Evolutionary conservation across 805 yeast species (phyloP).

Genomic region (Starmerella asiatica): DNA sequence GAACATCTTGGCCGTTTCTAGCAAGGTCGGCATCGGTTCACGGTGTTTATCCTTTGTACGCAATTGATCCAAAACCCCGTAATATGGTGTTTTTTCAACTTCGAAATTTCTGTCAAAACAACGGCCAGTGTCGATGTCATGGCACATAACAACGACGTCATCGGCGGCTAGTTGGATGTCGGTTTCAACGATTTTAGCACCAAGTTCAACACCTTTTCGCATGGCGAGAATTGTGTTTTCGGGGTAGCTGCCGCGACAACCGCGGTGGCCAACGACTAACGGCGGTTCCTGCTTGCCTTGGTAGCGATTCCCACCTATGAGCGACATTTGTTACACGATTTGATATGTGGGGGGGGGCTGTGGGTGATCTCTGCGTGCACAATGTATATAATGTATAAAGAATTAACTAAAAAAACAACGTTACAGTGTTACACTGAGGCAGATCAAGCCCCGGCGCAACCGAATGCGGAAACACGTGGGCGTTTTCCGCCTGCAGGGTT

Average conservation of each 20-base stretch:
- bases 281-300: constrained; percentile 23
- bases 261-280: constrained; percentile 24
- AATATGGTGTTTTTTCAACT: constrained; percentile 30
- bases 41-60: constrained; percentile 25
- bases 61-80: constrained; percentile 30
- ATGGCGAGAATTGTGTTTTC: constrained; percentile 38
- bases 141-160: constrained; percentile 42
- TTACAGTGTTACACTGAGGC: too few species aligned
- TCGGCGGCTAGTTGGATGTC: constrained; percentile 44
- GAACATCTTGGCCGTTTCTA: constrained; percentile 32
- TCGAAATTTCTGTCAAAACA: constrained; percentile 32
- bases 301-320: constrained; percentile 14
- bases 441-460: too few species aligned
- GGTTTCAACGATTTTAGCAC: constrained; percentile 38
- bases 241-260: constrained; percentile 30
- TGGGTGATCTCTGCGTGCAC: neutral
- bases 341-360: neutral
- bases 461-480: neutral
- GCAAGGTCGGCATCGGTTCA: constrained; percentile 33
- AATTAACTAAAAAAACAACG: neutral
- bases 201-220: constrained; percentile 35
- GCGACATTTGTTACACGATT: constrained; percentile 9
- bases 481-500: too few species aligned
- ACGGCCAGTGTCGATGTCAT: constrained; percentile 40
- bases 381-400: neutral